phyloP scores from a whole-genome alignment of 2,329 filamentous ascomycete species.

The Botryotinia narcissicola region DNA sequence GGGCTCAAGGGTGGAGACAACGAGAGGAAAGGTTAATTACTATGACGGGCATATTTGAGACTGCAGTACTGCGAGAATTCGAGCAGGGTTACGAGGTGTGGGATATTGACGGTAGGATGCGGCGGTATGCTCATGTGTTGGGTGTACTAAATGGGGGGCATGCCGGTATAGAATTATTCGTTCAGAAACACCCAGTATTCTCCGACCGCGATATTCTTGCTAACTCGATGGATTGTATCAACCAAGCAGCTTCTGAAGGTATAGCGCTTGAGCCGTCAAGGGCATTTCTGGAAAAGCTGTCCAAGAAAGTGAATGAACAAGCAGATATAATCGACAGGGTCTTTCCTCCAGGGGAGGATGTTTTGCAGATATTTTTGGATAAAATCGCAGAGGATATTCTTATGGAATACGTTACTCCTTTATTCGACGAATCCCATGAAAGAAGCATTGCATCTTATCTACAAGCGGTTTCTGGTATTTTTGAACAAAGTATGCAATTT shows the following conservation, averaged over 20 bases:
- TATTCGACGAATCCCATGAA: slow-evolving; percentile 86
- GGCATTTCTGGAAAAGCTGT: slow-evolving; percentile 73
- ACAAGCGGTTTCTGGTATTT: slow-evolving; percentile 81
- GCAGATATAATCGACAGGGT: slow-evolving; percentile 74
- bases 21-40: slow-evolving; percentile 69
- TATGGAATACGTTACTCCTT: slow-evolving; percentile 77
- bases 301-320: slow-evolving; percentile 79
- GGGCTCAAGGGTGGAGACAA: slow-evolving; percentile 67
- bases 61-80: slow-evolving; percentile 85
- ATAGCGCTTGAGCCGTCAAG: slow-evolving; percentile 78
- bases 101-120: slow-evolving; percentile 88
- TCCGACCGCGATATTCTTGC: slow-evolving; percentile 67
- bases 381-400: slow-evolving; percentile 80
- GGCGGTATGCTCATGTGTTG: slow-evolving; percentile 82
- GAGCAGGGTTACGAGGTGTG: slow-evolving; percentile 86
- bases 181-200: slow-evolving; percentile 85
- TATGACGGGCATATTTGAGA: slow-evolving; percentile 84
- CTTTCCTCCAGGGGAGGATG: slow-evolving; percentile 67
- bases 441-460: slow-evolving; percentile 74
- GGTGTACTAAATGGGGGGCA: slow-evolving; percentile 77
- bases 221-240: slow-evolving; percentile 78
- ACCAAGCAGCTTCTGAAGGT: slow-evolving; percentile 60
- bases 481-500: slow-evolving; percentile 81
- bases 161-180: slow-evolving; percentile 78
- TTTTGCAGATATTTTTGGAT: slow-evolving; percentile 76